Evolutionary conservation across 176 grass and related monocot genomes (phyloP).

Genomic region (Eragrostis curvula): DNA sequence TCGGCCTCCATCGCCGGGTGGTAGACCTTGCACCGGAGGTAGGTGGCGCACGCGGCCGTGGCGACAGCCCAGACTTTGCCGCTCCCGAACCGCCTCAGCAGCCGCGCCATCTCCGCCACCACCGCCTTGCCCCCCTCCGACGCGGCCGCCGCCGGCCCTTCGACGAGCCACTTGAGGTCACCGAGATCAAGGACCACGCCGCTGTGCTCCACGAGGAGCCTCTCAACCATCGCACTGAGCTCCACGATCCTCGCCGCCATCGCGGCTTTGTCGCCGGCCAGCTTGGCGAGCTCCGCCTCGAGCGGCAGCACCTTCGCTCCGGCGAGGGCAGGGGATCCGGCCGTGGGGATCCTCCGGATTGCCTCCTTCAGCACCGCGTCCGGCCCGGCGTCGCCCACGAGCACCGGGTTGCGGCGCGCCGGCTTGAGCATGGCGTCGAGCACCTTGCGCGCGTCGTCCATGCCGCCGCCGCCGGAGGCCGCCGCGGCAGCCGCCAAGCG

Average conservation of each 20-base stretch:
- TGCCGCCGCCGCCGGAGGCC: slow-evolving; percentile 4
- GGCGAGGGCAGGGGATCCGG: slow-evolving; percentile 33
- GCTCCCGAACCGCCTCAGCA: slow-evolving; percentile 53
- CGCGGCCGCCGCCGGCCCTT: slow-evolving; percentile 31
- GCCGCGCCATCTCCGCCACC: slow-evolving; percentile 70
- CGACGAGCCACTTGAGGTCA: slow-evolving; percentile 79
- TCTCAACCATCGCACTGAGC: slow-evolving; percentile 47
- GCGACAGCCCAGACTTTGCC: slow-evolving; percentile 68
- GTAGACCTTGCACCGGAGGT: slow-evolving; percentile 80
- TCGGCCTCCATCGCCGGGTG: slow-evolving; percentile 73
- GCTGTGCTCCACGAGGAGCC: slow-evolving; percentile 40
- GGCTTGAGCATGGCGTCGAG: slow-evolving; percentile 78
- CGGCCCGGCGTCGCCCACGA: slow-evolving; percentile 71
- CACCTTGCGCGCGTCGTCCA: slow-evolving; percentile 72
- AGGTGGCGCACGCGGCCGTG: slow-evolving; percentile 72
- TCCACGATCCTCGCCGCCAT: slow-evolving; percentile 54
- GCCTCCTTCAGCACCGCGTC: slow-evolving; percentile 63
- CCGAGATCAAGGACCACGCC: slow-evolving; percentile 80
- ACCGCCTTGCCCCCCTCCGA: slow-evolving; percentile 63
- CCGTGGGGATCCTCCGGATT: slow-evolving; percentile 51
- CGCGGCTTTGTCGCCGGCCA: slow-evolving; percentile 37
- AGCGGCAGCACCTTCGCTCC: slow-evolving; percentile 61
- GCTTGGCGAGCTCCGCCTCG: slow-evolving; percentile 48
- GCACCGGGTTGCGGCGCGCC: slow-evolving; percentile 73
- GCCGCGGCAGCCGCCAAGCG: slow-evolving; percentile 22